A percentile compares a stretch with the other conserved stretches of the same genome.
Evolutionary conservation across 805 yeast genomes (phyloP).

Genomic region (Suhomyces kilbournensis): DNA sequence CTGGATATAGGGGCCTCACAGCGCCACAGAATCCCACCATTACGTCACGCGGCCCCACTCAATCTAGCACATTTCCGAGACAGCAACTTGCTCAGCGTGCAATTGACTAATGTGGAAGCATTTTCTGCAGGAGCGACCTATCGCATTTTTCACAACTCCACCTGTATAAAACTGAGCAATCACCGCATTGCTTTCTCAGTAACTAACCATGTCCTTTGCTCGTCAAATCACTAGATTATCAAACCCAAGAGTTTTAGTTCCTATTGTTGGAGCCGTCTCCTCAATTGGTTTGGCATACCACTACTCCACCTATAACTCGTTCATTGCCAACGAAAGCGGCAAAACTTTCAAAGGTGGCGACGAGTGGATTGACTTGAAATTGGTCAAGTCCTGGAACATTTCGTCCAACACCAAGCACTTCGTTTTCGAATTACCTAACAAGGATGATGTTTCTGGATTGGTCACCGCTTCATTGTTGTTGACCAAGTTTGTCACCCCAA

Average conservation of each 20-base stretch:
- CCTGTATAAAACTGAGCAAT: background rate
- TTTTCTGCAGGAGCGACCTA: background rate
- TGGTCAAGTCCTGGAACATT: slow-evolving; percentile 42
- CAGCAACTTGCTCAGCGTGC: background rate
- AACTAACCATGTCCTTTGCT: slow-evolving; percentile 22
- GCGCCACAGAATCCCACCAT: background rate
- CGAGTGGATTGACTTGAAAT: slow-evolving; percentile 70
- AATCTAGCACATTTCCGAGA: background rate
- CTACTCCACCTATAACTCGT: slow-evolving; percentile 18
- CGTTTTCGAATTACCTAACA: slow-evolving; percentile 63
- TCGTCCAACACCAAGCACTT: slow-evolving; percentile 66
- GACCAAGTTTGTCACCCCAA: slow-evolving; percentile 76
- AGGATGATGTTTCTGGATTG: slow-evolving; percentile 72
- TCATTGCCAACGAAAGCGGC: slow-evolving; percentile 34
- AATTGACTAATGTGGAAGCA: background rate
- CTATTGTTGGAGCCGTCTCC: slow-evolving; percentile 31
- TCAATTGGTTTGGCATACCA: slow-evolving; percentile 33
- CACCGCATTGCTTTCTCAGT: background rate
- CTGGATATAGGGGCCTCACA: background rate
- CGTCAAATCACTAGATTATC: slow-evolving; percentile 22
- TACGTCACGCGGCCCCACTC: background rate
- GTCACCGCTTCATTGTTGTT: slow-evolving; percentile 74
- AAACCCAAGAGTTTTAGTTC: slow-evolving; percentile 25
- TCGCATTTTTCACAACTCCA: background rate
- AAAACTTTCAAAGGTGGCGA: slow-evolving; percentile 60